Conservation (phyloP, 176 grass and related monocot genomes). For the Saccharum officinarum region DNA sequence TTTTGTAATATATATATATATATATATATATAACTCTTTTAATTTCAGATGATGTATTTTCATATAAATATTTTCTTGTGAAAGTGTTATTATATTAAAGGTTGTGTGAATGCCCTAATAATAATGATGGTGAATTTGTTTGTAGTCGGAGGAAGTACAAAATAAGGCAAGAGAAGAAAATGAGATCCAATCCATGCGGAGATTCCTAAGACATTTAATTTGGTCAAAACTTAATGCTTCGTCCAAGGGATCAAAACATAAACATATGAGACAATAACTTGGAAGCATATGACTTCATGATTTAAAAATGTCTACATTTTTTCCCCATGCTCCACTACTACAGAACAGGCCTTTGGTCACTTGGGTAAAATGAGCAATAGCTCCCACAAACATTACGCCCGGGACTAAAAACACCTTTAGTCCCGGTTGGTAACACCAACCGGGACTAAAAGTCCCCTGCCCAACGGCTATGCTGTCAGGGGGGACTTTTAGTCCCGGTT, state of each 20-base stretch:
- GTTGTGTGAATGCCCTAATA: background rate
- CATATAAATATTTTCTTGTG: background rate
- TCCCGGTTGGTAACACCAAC: no score
- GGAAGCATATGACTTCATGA: background rate
- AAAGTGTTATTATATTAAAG: background rate
- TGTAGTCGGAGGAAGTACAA: background rate
- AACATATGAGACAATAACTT: background rate
- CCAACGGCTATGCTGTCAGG: no score
- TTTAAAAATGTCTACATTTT: background rate
- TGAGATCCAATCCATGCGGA: background rate
- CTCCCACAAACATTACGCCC: no score
- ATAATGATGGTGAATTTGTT: background rate
- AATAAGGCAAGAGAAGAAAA: background rate
- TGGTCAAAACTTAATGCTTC: conserved; percentile 21
- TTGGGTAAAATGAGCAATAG: no score
- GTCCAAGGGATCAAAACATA: conserved; percentile 6
- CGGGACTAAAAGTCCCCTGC: no score
- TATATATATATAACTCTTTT: background rate
- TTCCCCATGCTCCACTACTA: background rate
- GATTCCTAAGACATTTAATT: conserved; percentile 28
- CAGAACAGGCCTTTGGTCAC: no score
- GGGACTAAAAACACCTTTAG: no score
- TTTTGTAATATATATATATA: no score
- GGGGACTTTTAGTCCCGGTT: no score
- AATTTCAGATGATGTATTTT: background rate